These are phyloP conservation scores for Clavulina sp. DNA, from an alignment of 768 basidiomycete species.

Conservation along the genomic window DNA sequence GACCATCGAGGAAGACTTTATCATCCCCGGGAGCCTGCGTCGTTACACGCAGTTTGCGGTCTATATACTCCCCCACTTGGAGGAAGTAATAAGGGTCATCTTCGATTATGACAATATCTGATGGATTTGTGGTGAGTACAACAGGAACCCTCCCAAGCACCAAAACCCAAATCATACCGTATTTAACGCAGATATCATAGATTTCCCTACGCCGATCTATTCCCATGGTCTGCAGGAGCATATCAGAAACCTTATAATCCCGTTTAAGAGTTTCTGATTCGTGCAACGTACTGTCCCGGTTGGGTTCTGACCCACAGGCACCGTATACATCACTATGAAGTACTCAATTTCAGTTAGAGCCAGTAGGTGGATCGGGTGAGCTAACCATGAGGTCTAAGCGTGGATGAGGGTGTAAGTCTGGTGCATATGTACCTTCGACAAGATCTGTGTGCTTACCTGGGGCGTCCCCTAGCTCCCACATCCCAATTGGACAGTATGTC, in stretches of 20 bases:
- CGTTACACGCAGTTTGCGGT: slow-evolving; percentile 26
- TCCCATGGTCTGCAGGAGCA: slow-evolving; percentile 29
- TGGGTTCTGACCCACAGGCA: slow-evolving; percentile 76
- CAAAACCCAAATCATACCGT: slow-evolving; percentile 25
- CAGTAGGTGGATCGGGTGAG: background rate
- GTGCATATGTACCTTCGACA: too few relatives aligned
- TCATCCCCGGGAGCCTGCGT: too few relatives aligned
- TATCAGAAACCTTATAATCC: slow-evolving; percentile 16
- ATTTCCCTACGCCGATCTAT: slow-evolving; percentile 52
- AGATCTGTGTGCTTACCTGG: too few relatives aligned
- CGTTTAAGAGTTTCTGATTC: background rate
- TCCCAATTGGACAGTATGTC: slow-evolving; percentile 20
- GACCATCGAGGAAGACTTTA: too few relatives aligned
- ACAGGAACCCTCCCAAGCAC: background rate
- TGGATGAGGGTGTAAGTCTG: background rate
- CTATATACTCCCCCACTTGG: slow-evolving; percentile 38
- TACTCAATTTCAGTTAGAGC: background rate
- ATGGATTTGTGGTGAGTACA: slow-evolving; percentile 1
- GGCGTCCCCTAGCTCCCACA: background rate
- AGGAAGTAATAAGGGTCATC: slow-evolving; percentile 75
- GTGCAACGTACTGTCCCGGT: slow-evolving; percentile 42
- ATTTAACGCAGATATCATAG: slow-evolving; percentile 69
- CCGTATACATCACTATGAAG: slow-evolving; percentile 45
- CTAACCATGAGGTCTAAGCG: background rate
- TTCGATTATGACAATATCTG: slow-evolving; percentile 63